Base-by-base conservation (phyloP, 192 early-diverging fungal species). In the Borealophlyctis nickersoniae region DNA sequence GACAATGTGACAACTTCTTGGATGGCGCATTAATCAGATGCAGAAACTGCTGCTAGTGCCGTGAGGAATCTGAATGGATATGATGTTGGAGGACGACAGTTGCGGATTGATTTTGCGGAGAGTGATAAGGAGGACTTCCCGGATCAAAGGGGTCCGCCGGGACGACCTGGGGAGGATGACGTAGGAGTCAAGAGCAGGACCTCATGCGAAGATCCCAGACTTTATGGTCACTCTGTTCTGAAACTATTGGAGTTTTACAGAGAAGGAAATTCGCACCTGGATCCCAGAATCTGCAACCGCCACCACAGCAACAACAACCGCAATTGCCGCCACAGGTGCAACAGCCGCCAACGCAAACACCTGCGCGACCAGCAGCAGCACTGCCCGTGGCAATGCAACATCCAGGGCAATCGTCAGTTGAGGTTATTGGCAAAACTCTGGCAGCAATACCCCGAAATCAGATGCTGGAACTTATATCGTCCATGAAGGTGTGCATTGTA, bases 51-150 rank as follows among this genome's bases (percentile, higher is more conserved):
- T 7, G 88, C 90, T 24, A 94, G 92, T 65, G 95, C 95, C 29
- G 94, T 96, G 23, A 82, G 93, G 57, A 96, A 96, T 62, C 80
- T 98, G 54, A 92, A 93, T 69, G 88, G 89, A 55, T 87, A 92
- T 39, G 92, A 93, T 36, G 82, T 97, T n/a, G 89, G 87, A 24
- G 93, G 93, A 19, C 79, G 96, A 14, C 83, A 84, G 62, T 75
- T 98, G 16, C 84, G 92, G 50, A 91, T 98, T n/a, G 94, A 93
- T 52, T 96, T 89, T 77, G 94, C 94, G 1, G 92, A 96, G 50
- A 80, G 75, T 58, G 91, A 93, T 65, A 84, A 84, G 49, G 82
- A 85, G 34, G 76, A 79, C 61, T 59, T 56, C 0, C 22, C 58
- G 24, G 31, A 22, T 13, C 56, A 31, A 23, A 49, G 13, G 14